Percentiles rank a stretch among this genome's conserved stretches.
Evolutionary conservation across 305 asterid genomes (phyloP).

Genomic region (Fraxinus velutina): DNA sequence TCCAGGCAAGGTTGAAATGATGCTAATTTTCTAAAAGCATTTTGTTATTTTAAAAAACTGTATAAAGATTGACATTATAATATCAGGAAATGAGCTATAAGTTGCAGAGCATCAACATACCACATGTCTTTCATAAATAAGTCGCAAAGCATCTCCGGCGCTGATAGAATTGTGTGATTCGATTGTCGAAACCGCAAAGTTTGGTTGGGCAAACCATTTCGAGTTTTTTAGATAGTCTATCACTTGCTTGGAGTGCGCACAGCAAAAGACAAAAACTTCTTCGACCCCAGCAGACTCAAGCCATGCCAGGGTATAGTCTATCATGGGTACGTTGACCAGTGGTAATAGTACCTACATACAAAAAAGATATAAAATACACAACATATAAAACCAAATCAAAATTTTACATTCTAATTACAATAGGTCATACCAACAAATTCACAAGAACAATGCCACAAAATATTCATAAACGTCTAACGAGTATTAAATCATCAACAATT

Average conservation of each 20-base stretch:
- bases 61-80: neutral
- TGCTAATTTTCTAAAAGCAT: neutral
- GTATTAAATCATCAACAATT: neutral
- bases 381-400: neutral
- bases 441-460: neutral
- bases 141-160: conserved; percentile 91
- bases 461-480: neutral
- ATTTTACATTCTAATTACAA: conserved; percentile 9
- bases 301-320: conserved; percentile 93
- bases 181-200: conserved; percentile 62
- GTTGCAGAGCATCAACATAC: conserved; percentile 37
- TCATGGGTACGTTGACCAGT: conserved; percentile 86
- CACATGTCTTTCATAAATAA: conserved; percentile 80
- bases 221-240: conserved; percentile 65
- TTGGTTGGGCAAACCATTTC: conserved; percentile 68
- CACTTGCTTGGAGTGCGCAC: conserved; percentile 94
- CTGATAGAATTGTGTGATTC: conserved; percentile 79
- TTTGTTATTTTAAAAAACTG: neutral
- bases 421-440: neutral
- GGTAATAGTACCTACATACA: conserved; percentile 69
- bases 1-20: neutral
- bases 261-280: conserved; percentile 90
- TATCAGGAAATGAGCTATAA: neutral
- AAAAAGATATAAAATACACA: conserved; percentile 8
- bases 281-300: conserved; percentile 95